Percentiles rank a stretch among this genome's conserved stretches.
phyloP scores from a whole-genome alignment of 192 early-diverging fungal species.

The Linnemannia exigua region DNA sequence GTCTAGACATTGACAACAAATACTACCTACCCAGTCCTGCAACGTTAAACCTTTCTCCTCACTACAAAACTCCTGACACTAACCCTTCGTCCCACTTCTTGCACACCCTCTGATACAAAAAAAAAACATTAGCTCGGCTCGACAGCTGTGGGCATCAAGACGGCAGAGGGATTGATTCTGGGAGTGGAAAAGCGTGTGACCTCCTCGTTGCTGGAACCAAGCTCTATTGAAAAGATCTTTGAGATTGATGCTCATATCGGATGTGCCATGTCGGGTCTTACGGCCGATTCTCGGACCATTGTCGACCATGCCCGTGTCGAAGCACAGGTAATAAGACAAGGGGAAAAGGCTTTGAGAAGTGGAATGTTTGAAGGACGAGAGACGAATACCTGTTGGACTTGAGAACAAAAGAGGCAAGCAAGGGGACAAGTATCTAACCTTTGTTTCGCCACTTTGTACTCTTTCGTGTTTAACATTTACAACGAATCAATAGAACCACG shows the following conservation, averaged over 20 bases:
- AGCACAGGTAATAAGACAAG: slow-evolving; percentile 81
- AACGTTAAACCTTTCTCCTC: too few relatives aligned
- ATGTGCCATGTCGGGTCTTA: slow-evolving; percentile 97
- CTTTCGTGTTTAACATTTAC: background rate
- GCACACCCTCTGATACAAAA: too few relatives aligned
- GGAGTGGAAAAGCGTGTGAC: slow-evolving; percentile 99
- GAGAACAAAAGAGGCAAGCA: too few relatives aligned
- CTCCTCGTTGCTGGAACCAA: slow-evolving; percentile 91
- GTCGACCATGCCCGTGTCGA: slow-evolving; percentile 98
- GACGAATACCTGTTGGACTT: too few relatives aligned
- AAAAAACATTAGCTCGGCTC: slow-evolving; percentile 91
- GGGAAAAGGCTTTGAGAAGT: too few relatives aligned
- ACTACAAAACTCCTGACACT: too few relatives aligned
- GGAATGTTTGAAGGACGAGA: too few relatives aligned
- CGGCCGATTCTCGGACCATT: slow-evolving; percentile 97
- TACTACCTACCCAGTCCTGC: too few relatives aligned
- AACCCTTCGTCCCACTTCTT: background rate
- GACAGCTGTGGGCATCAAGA: slow-evolving; percentile 98
- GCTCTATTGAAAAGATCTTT: slow-evolving; percentile 98
- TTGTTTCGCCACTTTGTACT: too few relatives aligned
- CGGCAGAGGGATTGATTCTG: slow-evolving; percentile 91
- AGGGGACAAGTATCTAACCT: background rate
- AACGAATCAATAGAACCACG: slow-evolving; percentile 79
- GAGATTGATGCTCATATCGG: slow-evolving; percentile 97
- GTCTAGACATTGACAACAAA: too few relatives aligned